Base-by-base conservation (phyloP, 2,329 filamentous ascomycete genomes). In the Pseudogymnoascus sp. region DNA sequence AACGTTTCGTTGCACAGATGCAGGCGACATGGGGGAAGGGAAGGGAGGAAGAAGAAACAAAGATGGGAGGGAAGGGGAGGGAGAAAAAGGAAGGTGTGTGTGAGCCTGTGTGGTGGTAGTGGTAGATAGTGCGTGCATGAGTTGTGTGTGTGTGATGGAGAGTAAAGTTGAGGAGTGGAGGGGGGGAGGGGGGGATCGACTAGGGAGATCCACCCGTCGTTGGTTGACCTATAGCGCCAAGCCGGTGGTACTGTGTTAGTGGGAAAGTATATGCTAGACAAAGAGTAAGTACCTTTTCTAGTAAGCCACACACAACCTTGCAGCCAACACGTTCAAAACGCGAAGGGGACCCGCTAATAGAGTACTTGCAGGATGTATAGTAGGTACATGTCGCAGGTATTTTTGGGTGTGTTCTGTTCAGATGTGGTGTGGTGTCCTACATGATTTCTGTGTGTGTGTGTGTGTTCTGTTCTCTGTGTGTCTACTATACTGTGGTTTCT, bases 21-120 rank as follows among this genome's bases (percentile, higher is more conserved):
- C 40, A 34, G 63, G 16, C 61, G 56, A 62, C 59, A 64, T 59
- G 61, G 63, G 62, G 50, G 50, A 18, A 62, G 66, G 64, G 65
- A 67, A 53, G 21, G 56, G 21, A 21, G 62, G 46, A 56, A 64
- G 44, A 66, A 62, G 40, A 62, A 62, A 59, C 53, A 25, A 60
- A 56, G 36, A 62, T 46, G 28, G 10, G 34, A n/a, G 46, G 56
- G 25, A 16, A 64, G 44, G 25, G 25, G 21, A 44, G 60, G 34
- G 64, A 60, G 63, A 50, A 61, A 62, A 42, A 42, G 31, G 31
- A 34, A 61, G 21, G 34, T 59, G 61, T 44, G 21, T 53, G 61
- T 31, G n/a, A 50, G 61, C 14, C 37, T 38, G 37, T 38, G 37
- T 16, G 63, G 31, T 16, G 40, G 23, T 7, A 18, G 44, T 44